Percentiles rank a stretch among this genome's conserved stretches.
Evolutionary conservation across 495 filamentous ascomycete genomes (phyloP).

Genomic region (Glarea lozoyensis): DNA sequence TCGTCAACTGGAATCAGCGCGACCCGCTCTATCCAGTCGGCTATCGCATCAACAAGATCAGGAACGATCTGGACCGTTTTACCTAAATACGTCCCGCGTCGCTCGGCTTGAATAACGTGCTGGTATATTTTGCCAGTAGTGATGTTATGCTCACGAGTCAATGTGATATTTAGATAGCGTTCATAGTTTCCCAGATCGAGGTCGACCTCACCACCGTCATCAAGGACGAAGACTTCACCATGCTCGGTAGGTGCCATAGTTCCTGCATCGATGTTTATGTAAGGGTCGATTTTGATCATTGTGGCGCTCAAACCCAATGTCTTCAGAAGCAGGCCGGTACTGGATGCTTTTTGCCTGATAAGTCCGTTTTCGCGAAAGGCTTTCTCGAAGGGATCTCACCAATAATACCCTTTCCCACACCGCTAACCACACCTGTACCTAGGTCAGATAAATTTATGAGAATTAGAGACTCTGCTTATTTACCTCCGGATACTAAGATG

Average conservation of each 20-base stretch:
- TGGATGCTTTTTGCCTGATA: neutral
- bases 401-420: slow-evolving; percentile 75
- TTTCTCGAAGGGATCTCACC: slow-evolving; percentile 34
- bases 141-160: slow-evolving; percentile 85
- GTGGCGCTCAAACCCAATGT: neutral
- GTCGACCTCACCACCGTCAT: slow-evolving; percentile 74
- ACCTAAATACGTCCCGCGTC: slow-evolving; percentile 57
- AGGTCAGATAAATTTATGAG: neutral
- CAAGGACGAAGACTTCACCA: slow-evolving; percentile 10
- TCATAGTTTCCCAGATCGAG: slow-evolving; percentile 97
- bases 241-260: neutral
- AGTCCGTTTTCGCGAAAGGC: neutral
- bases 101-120: no score
- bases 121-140: slow-evolving; percentile 95
- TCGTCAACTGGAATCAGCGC: slow-evolving; percentile 80
- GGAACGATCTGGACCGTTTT: slow-evolving; percentile 91
- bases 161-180: slow-evolving; percentile 65
- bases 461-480: slow-evolving; percentile 14
- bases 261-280: slow-evolving; percentile 71
- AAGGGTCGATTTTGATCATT: slow-evolving; percentile 73
- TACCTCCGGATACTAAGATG: slow-evolving; percentile 70
- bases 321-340: neutral
- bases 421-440: slow-evolving; percentile 58
- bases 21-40: slow-evolving; percentile 87
- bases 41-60: slow-evolving; percentile 81